phyloP scores from a whole-genome alignment of 768 basidiomycete genomes.

The Coprinopsis sp. region DNA sequence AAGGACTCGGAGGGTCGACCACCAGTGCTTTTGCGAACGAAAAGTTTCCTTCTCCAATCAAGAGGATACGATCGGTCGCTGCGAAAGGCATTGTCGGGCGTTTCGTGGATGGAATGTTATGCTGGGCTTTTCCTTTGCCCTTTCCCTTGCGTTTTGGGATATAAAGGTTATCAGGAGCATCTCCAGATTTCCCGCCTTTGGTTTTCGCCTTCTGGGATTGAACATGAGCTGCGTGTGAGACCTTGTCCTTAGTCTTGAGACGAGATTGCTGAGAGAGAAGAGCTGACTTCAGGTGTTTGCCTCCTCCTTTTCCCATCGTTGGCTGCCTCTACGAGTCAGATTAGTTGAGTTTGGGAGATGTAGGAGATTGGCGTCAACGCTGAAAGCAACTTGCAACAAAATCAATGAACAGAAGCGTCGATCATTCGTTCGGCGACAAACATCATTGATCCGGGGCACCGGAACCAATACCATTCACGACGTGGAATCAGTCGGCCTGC shows the following conservation, averaged over 20 bases:
- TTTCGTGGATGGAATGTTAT: constrained; percentile 5
- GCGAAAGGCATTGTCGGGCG: constrained; percentile 61
- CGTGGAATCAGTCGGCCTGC: constrained; percentile 13
- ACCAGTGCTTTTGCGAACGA: constrained; percentile 82
- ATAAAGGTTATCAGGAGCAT: constrained; percentile 7
- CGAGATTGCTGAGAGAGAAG: constrained; percentile 68
- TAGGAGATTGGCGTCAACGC: background rate
- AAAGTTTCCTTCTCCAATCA: constrained; percentile 94
- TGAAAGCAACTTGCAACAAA: background rate
- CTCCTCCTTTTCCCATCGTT: constrained; percentile 38
- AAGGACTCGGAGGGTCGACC: constrained; percentile 32
- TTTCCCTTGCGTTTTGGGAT: constrained; percentile 20
- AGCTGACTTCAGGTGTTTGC: constrained; percentile 61
- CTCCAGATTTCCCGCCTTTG: constrained; percentile 12
- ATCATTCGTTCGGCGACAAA: background rate
- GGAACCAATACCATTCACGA: background rate
- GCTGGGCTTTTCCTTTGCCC: constrained; percentile 4
- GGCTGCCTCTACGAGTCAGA: background rate
- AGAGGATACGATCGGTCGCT: constrained; percentile 60
- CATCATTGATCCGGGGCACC: background rate
- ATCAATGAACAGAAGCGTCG: no score
- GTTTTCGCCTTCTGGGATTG: constrained; percentile 45
- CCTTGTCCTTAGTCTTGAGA: constrained; percentile 56
- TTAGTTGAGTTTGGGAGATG: background rate
- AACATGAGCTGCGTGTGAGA: constrained; percentile 45